phyloP scores from a whole-genome alignment of 305 asterid genomes.

The Fraxinus platypoda region DNA sequence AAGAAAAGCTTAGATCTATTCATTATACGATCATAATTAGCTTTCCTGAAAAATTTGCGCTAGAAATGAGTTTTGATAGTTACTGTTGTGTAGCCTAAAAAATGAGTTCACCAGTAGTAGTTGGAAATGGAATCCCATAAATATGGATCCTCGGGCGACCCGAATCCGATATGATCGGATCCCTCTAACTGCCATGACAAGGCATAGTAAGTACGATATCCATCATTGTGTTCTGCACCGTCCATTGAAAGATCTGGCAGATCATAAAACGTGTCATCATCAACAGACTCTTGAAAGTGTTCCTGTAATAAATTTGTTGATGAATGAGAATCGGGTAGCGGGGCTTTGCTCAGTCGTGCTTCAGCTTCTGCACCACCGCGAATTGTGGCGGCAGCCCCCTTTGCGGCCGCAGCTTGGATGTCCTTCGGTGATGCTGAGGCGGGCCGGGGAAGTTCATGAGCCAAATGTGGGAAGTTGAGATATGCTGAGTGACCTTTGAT shows the following conservation, averaged over 20 bases:
- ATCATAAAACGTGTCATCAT: slow-evolving; percentile 74
- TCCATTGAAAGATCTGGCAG: slow-evolving; percentile 60
- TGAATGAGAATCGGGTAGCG: slow-evolving; percentile 35
- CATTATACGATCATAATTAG: background rate
- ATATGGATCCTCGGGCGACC: slow-evolving; percentile 64
- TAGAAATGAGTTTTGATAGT: background rate
- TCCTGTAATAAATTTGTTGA: slow-evolving; percentile 38
- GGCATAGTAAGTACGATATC: background rate
- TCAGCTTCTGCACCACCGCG: slow-evolving; percentile 19
- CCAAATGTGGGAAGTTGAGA: slow-evolving; percentile 80
- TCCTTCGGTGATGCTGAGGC: slow-evolving; percentile 67
- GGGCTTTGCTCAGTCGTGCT: slow-evolving; percentile 1
- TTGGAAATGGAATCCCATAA: slow-evolving; percentile 47
- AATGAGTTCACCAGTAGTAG: slow-evolving; percentile 9
- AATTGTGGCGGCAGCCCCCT: slow-evolving; percentile 40
- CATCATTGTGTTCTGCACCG: background rate
- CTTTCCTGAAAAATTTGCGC: background rate
- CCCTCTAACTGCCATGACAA: slow-evolving; percentile 62
- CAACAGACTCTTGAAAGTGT: slow-evolving; percentile 29
- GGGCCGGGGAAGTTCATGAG: slow-evolving; percentile 66
- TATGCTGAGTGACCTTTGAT: slow-evolving; percentile 74
- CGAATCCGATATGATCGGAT: slow-evolving; percentile 45
- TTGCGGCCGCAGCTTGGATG: slow-evolving; percentile 82
- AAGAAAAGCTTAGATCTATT: background rate
- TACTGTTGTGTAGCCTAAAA: background rate